A percentile compares a stretch with the other conserved stretches of the same genome.
Evolutionary conservation across 805 yeast genomes (phyloP).

Genomic region (Cyberlindnera sargentensis): DNA sequence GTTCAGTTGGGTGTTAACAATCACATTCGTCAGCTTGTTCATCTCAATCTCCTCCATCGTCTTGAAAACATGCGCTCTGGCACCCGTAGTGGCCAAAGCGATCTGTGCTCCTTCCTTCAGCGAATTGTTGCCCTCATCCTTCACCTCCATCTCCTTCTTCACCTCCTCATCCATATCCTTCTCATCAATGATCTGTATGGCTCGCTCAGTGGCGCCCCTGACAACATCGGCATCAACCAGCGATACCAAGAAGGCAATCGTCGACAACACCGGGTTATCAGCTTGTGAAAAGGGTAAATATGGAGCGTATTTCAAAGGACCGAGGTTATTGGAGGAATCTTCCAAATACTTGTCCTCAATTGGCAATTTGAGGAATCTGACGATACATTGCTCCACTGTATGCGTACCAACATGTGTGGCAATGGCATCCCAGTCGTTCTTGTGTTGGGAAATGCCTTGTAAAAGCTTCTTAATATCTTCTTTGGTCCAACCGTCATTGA

Average conservation of each 20-base stretch:
- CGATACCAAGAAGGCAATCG: slow-evolving; percentile 81
- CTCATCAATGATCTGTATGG: slow-evolving; percentile 32
- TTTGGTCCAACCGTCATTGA: slow-evolving; percentile 56
- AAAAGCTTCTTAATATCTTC: slow-evolving; percentile 55
- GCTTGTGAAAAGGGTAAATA: slow-evolving; percentile 77
- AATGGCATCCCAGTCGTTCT: slow-evolving; percentile 75
- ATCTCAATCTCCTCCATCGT: slow-evolving; percentile 74
- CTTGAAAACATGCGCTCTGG: slow-evolving; percentile 73
- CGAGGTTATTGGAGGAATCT: slow-evolving; percentile 34
- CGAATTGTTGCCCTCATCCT: slow-evolving; percentile 35
- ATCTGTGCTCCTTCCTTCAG: slow-evolving; percentile 14
- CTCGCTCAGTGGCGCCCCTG: slow-evolving; percentile 67
- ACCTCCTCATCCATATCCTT: slow-evolving; percentile 15
- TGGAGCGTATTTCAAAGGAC: slow-evolving; percentile 75
- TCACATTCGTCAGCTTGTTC: slow-evolving; percentile 48
- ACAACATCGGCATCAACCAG: slow-evolving; percentile 84
- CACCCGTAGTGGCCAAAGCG: slow-evolving; percentile 39
- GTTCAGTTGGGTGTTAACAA: slow-evolving; percentile 55
- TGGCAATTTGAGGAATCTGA: slow-evolving; percentile 72
- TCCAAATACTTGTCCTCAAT: slow-evolving; percentile 69
- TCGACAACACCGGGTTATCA: slow-evolving; percentile 91
- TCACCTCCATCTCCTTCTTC: slow-evolving; percentile 14
- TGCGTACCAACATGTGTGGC: slow-evolving; percentile 61
- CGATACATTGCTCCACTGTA: slow-evolving; percentile 72
- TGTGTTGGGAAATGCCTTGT: slow-evolving; percentile 52